A percentile compares a stretch with the other conserved stretches of the same genome.
These are phyloP conservation scores for Microsporum canis DNA, from an alignment of 2,329 filamentous ascomycete genomes.

Conservation along the genomic window DNA sequence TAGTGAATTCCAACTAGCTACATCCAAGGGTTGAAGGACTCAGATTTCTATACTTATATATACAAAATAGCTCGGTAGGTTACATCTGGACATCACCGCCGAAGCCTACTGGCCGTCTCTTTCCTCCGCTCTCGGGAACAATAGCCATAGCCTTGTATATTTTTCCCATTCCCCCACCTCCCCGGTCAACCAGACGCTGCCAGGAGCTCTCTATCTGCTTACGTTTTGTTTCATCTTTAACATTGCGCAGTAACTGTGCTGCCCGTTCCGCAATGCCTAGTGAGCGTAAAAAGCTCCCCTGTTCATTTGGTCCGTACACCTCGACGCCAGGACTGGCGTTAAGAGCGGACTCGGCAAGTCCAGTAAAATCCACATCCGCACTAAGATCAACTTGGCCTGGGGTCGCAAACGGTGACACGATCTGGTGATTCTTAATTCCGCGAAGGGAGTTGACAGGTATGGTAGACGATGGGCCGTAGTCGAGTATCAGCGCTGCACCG, in stretches of 20 bases:
- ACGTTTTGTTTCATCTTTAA: slow-evolving; percentile 41
- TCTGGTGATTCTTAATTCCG: slow-evolving; percentile 67
- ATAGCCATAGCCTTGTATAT: slow-evolving; percentile 91
- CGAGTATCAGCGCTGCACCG: slow-evolving; percentile 86
- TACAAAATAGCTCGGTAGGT: background rate
- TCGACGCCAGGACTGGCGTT: slow-evolving; percentile 68
- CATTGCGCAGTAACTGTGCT: slow-evolving; percentile 48
- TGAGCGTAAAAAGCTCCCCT: slow-evolving; percentile 62
- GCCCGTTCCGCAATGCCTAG: slow-evolving; percentile 79
- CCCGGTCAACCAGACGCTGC: slow-evolving; percentile 71
- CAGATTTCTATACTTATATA: background rate
- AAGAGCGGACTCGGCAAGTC: slow-evolving; percentile 70
- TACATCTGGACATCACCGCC: slow-evolving; percentile 49
- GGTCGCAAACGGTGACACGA: slow-evolving; percentile 65
- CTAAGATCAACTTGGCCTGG: slow-evolving; percentile 80
- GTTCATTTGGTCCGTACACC: slow-evolving; percentile 82
- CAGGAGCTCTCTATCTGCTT: slow-evolving; percentile 61
- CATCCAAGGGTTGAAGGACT: background rate
- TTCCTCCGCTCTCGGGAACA: slow-evolving; percentile 64
- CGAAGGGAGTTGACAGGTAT: slow-evolving; percentile 83
- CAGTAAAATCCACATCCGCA: slow-evolving; percentile 87
- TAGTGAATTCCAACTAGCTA: background rate
- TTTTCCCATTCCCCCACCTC: slow-evolving; percentile 80
- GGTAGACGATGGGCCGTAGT: slow-evolving; percentile 72
- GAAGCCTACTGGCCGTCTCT: slow-evolving; percentile 76